Conservation (phyloP, 352 stramenopile genomes). For the Pythium aristosporum region DNA sequence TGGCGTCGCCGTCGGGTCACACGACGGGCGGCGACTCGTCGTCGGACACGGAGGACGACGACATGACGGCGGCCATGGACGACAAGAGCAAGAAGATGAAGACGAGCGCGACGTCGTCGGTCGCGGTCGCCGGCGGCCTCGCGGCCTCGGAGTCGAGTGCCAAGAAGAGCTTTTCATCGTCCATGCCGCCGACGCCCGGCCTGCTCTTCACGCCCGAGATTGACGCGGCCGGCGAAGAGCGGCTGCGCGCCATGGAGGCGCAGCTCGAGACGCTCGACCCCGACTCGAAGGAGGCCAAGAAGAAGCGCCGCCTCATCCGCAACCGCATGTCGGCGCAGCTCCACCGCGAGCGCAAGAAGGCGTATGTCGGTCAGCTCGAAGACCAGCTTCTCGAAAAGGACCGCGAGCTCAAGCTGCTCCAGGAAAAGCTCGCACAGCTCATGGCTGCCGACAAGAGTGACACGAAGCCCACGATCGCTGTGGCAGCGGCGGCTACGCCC, state of each 20-base stretch:
- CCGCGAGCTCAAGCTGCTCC: conserved; percentile 64
- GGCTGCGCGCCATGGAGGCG: conserved; percentile 77
- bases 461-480: conserved; percentile 58
- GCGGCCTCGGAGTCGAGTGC: conserved; percentile 9
- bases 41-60: conserved; percentile 21
- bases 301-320: conserved; percentile 85
- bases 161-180: conserved; percentile 20
- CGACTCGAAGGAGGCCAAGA: conserved; percentile 89
- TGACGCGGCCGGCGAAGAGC: conserved; percentile 73
- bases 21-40: conserved; percentile 19
- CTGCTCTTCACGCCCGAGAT: conserved; percentile 42
- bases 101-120: conserved; percentile 54
- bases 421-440: conserved; percentile 76
- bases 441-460: conserved; percentile 46
- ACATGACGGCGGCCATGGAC: not conserved
- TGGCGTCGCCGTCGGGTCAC: conserved; percentile 3
- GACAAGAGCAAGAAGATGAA: conserved; percentile 78
- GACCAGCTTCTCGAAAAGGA: conserved; percentile 84
- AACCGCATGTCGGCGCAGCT: conserved; percentile 89
- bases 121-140: conserved; percentile 26
- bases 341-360: conserved; percentile 87
- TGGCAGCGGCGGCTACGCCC: conserved; percentile 10
- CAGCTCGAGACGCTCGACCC: conserved; percentile 82
- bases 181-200: conserved; percentile 19
- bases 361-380: conserved; percentile 84